Percentiles rank a stretch among this genome's conserved stretches.
Evolutionary conservation across 352 stramenopile genomes (phyloP).

Genomic region (Phytophthora meadii): DNA sequence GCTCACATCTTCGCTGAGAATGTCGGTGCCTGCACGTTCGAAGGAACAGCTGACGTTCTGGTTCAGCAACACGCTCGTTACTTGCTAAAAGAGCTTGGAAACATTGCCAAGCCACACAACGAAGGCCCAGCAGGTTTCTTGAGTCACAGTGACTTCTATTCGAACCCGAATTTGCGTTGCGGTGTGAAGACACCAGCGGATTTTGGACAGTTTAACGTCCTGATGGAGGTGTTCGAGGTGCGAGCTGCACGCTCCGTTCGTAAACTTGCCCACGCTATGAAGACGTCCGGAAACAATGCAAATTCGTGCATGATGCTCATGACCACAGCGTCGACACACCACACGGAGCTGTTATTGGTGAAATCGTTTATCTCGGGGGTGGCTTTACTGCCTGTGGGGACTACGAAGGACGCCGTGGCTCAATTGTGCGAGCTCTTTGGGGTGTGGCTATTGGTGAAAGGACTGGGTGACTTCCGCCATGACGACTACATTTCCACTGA

Average conservation of each 20-base stretch:
- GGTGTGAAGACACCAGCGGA: conserved; percentile 30
- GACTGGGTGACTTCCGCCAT: conserved; percentile 56
- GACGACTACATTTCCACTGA: conserved; percentile 53
- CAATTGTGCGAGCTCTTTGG: conserved; percentile 48
- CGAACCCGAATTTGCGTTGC: conserved; percentile 43
- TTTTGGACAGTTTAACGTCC: conserved; percentile 39
- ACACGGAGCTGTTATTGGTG: conserved; percentile 51
- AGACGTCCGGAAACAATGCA: conserved; percentile 38
- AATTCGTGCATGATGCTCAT: conserved; percentile 59
- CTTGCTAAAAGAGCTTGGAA: conserved; percentile 40
- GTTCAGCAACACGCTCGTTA: conserved; percentile 56
- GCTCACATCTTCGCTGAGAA: conserved; percentile 37
- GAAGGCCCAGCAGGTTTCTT: conserved; percentile 34
- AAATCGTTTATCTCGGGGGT: conserved; percentile 43
- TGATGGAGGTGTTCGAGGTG: conserved; percentile 46
- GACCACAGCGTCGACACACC: conserved; percentile 47
- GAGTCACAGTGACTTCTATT: conserved; percentile 32
- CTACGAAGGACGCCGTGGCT: conserved; percentile 35
- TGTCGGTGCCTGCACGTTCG: conserved; percentile 46
- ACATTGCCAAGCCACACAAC: neutral
- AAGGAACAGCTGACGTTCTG: conserved; percentile 61
- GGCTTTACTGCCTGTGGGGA: conserved; percentile 26
- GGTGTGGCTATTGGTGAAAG: conserved; percentile 44
- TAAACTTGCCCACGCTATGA: conserved; percentile 44
- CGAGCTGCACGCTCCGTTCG: conserved; percentile 42